Evolutionary conservation across 768 basidiomycete species (phyloP), one percentile per base, ranked within the genome.

Genomic region (Boletus rubropictus): DNA sequence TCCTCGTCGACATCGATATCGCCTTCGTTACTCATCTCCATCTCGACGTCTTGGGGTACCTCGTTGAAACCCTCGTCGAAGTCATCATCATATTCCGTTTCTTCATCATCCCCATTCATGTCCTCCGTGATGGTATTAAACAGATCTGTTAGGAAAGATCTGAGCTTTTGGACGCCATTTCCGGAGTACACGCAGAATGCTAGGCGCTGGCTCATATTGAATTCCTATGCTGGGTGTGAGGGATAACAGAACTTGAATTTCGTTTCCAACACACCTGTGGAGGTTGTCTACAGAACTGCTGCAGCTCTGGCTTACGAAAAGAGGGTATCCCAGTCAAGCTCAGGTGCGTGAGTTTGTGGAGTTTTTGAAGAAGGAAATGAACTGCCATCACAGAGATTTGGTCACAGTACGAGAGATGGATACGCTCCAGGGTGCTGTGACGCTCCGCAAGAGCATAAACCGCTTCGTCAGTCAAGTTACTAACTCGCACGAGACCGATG

Each of bases 171-270:
- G 2, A 99, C 89, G 7, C 95, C 94, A 54, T 84, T 83, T 18
- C 92, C 90, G 10, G 95, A 97, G 71, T 89, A 99, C 14, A 99
- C 96, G 67, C 96, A 98, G 63, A 98, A 99, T 4, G 90, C 81
- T 17, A 79, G 74, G 40, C 90, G 82, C 63, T 99, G 96, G 39
- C 83, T 85, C 31, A 83, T 74, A 60, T 89, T 97, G 66, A 95
- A 98, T 46, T 95, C 91, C 91, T 95, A 60, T 5, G 37, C 21
- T 39, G 7, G 14, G 7, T 9, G 39, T 57, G 32, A 54, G 54
- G 32, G n/a, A 29, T 5, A 31, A 27, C 7, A 40, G 38, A 9
- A 41, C 18, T 25, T 9, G 40, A 24, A 41, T 29, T 29, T 10
- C n/a, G 37, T 34, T 4, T 39, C 42, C 27, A 24, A 75, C 81